These are phyloP conservation scores for Isatis tinctoria DNA, from an alignment of 345 rosid genomes.

Conservation along the genomic window DNA sequence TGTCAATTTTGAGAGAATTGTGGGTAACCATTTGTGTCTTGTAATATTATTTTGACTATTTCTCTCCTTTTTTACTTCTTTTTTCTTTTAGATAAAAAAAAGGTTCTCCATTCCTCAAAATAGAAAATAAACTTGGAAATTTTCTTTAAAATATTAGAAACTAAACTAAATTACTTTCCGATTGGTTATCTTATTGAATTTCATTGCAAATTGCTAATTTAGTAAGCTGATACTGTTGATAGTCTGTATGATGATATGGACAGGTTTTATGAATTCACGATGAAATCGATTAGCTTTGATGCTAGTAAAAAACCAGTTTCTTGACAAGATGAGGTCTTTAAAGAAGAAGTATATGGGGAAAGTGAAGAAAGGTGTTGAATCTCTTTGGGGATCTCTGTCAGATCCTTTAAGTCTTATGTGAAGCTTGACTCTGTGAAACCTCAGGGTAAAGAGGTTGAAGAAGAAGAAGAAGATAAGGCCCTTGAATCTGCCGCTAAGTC, in stretches of 20 bases:
- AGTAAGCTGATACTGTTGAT: slow-evolving; percentile 7
- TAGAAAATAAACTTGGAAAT: neutral
- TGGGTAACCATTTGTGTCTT: slow-evolving; percentile 15
- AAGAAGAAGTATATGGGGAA: slow-evolving; percentile 33
- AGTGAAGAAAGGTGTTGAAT: slow-evolving; percentile 12
- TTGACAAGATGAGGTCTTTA: slow-evolving; percentile 36
- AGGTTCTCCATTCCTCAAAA: neutral
- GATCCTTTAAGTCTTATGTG: neutral
- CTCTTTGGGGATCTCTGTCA: slow-evolving; percentile 35
- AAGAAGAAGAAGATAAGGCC: neutral
- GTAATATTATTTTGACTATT: slow-evolving; percentile 7
- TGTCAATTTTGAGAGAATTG: slow-evolving; percentile 19
- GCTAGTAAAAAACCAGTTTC: slow-evolving; percentile 23
- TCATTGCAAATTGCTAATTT: no score
- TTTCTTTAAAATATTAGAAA: no score
- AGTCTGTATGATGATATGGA: slow-evolving; percentile 27
- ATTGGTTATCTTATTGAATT: no score
- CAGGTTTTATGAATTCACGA: slow-evolving; percentile 26
- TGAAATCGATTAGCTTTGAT: slow-evolving; percentile 23
- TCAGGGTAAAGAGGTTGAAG: neutral
- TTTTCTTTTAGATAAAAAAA: neutral
- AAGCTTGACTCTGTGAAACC: neutral
- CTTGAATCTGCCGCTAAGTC: neutral
- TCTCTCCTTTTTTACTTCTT: neutral
- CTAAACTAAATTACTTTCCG: no score